Base-by-base conservation (phyloP, 192 early-diverging fungal genomes). In the Blastocladiella britannica region DNA sequence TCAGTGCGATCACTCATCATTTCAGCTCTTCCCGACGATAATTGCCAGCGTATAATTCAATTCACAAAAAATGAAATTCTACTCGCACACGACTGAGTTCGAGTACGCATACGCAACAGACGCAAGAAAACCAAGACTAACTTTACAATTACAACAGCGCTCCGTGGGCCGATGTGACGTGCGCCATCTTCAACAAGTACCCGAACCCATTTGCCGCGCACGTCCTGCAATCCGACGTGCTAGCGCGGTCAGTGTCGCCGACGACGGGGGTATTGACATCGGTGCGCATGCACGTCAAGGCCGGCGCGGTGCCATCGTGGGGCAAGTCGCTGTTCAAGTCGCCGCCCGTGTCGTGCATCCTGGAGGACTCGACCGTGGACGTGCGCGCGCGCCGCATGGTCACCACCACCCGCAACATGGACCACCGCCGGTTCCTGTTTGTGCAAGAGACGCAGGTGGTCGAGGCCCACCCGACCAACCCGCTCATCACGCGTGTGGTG, bases 151-250 rank as follows among this genome's bases (percentile, higher is more conserved):
- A 26, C 24, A 8, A 12, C 37, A 56, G 57, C 23, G 70, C 82
- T 60, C 75, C 82, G 37, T 91, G 87, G 88, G 72, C 75, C 29
- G 82, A 76, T 56, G 87, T 96, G 54, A 87, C 91, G 8, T 78
- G 76, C 56, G 91, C 91, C 23, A 86, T 95, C 58, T 91, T 83
- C 78, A 68, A 86, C 62, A 84, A 93, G 51, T 98, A 98, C 72
- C 95, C 95, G 52, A 98, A 98, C 67, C 95, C 95, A 25, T 93
- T 89, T 69, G 87, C 95, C 4, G 76, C 81, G 7, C 95, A 98
- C 70, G 95, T 98, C 20, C 68, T 95, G 52, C 70, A 88, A 4
- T 76, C 82, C 23, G 95, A 98, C 71, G 90, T 93, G n/a, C 75
- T 98, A 18, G 89, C 88, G 56, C 76, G 92, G 26, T 69, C 71